These are phyloP conservation scores for Cutaneotrichosporon dermatis DNA, from an alignment of 1,284 basidiomycete species.

Conservation along the genomic window DNA sequence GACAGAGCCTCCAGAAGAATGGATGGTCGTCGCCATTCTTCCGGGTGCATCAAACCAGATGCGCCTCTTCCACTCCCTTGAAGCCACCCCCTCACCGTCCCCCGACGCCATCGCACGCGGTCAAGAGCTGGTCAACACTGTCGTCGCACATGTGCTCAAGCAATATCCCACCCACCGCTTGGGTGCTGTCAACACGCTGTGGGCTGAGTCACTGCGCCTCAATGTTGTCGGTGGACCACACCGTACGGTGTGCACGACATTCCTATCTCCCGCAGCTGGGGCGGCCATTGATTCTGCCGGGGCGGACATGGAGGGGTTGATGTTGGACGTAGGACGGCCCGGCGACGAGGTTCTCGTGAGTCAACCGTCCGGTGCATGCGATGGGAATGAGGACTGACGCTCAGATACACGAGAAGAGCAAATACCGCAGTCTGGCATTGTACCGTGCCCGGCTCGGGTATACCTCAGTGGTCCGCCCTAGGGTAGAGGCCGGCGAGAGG, in stretches of 20 bases:
- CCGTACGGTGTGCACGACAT: not conserved
- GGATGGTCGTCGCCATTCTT: conserved; percentile 20
- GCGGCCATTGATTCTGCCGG: not conserved
- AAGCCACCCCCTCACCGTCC: not conserved
- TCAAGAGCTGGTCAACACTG: conserved; percentile 3
- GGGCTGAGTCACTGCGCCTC: conserved; percentile 4
- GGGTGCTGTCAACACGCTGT: conserved; percentile 14
- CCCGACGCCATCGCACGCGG: not conserved
- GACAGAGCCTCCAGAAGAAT: conserved; percentile 3
- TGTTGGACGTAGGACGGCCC: conserved; percentile 9
- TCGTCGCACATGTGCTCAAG: not conserved
- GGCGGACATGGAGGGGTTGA: not conserved
- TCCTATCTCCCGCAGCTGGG: not conserved
- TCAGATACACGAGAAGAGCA: conserved; percentile 11
- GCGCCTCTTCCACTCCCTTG: conserved; percentile 22
- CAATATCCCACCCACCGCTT: conserved; percentile 1
- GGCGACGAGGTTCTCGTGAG: conserved; percentile 22
- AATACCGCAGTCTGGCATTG: conserved; percentile 16
- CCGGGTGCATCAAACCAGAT: conserved; percentile 18
- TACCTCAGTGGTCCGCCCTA: conserved; percentile 17
- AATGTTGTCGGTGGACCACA: not conserved
- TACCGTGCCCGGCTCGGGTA: conserved; percentile 13
- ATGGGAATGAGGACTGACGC: no score
- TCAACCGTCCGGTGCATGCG: no score
- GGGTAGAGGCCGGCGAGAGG: no score